Conservation (phyloP, 75 land plant genomes). For the Pinus taeda region DNA sequence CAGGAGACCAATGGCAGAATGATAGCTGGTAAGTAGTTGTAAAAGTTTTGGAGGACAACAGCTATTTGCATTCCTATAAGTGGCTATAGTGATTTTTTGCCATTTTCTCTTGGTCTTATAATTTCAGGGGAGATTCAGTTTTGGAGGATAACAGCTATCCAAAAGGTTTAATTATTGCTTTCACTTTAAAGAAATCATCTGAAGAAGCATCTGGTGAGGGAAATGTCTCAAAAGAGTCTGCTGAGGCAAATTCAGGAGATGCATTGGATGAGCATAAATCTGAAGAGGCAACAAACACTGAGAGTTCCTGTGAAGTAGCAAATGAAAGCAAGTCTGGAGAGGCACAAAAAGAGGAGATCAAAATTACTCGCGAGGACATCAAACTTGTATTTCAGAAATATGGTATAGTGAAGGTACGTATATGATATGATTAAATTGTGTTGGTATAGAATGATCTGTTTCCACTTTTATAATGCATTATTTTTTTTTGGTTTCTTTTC, state of each 20-base stretch:
- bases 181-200: conserved; percentile 37
- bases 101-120: neutral
- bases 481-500: too few species aligned
- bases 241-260: conserved; percentile 13
- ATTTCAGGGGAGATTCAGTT: neutral
- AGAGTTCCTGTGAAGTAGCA: neutral
- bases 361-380: conserved; percentile 77
- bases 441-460: too few species aligned
- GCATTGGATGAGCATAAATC: conserved; percentile 17
- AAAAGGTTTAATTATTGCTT: conserved; percentile 77
- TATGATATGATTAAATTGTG: too few species aligned
- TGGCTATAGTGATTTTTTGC: neutral
- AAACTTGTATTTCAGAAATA: conserved; percentile 57
- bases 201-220: conserved; percentile 14
- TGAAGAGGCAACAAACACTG: conserved; percentile 12
- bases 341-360: conserved; percentile 17
- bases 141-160: conserved; percentile 37
- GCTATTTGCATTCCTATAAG: neutral
- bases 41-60: neutral
- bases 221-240: conserved; percentile 14
- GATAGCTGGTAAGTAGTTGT: neutral
- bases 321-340: conserved; percentile 14
- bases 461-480: too few species aligned
- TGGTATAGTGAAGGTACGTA: conserved; percentile 78
- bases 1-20: too few species aligned